phyloP scores from a whole-genome alignment of 1,139 yeast genomes.

The Geotrichum restrictum region DNA sequence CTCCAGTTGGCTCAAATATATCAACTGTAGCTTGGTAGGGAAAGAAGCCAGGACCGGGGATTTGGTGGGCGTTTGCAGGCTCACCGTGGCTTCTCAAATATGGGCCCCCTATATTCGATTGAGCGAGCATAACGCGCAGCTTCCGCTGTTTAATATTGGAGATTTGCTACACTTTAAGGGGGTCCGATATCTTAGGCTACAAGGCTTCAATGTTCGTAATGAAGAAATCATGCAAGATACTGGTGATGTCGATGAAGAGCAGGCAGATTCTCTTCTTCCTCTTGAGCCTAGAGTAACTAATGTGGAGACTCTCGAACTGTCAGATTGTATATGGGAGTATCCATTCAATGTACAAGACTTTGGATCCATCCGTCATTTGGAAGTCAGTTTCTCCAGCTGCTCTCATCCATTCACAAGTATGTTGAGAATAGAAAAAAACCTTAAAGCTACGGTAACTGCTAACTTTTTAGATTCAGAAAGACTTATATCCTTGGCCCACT shows the following conservation, averaged over 20 bases:
- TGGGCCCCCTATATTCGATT: no score
- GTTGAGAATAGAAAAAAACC: no score
- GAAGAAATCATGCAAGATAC: conserved; percentile 21
- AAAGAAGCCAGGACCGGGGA: not conserved
- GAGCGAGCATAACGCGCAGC: no score
- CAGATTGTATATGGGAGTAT: conserved; percentile 30
- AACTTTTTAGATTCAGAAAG: conserved; percentile 24
- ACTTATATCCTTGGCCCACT: conserved; percentile 24
- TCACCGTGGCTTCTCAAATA: conserved; percentile 16
- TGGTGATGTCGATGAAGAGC: no score
- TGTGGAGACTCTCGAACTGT: conserved; percentile 20
- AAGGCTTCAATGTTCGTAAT: conserved; percentile 25
- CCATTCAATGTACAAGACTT: conserved; percentile 28
- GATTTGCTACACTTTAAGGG: conserved; percentile 21
- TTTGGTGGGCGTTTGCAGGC: not conserved
- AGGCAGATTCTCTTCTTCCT: no score
- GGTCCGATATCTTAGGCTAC: conserved; percentile 20
- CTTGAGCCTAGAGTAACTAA: not conserved
- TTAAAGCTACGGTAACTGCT: no score
- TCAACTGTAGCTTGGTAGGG: conserved; percentile 8
- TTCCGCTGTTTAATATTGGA: conserved; percentile 23
- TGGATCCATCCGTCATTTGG: conserved; percentile 24
- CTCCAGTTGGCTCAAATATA: conserved; percentile 29
- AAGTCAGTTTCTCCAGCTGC: conserved; percentile 24
- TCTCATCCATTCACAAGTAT: conserved; percentile 23